phyloP scores from a whole-genome alignment of 1,139 yeast genomes.

The Saccharomyces hybrid region DNA sequence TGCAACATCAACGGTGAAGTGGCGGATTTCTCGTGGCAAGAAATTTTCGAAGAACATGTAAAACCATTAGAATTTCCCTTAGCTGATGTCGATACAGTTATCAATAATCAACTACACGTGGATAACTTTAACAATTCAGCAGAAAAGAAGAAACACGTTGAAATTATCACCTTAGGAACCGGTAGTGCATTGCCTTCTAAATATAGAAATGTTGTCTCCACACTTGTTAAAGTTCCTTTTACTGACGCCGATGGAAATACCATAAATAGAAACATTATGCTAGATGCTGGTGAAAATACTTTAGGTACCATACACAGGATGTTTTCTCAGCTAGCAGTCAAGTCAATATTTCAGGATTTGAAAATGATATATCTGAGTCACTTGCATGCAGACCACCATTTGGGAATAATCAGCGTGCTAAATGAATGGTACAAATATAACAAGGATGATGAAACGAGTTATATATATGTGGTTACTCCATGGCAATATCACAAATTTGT shows the following conservation, averaged over 20 bases:
- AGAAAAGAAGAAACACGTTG: slow-evolving; percentile 43
- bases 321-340: slow-evolving; percentile 41
- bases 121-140: slow-evolving; percentile 19
- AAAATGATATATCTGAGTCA: slow-evolving; percentile 70
- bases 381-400: slow-evolving; percentile 94
- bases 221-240: slow-evolving; percentile 62
- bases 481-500: slow-evolving; percentile 65
- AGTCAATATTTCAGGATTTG: slow-evolving; percentile 44
- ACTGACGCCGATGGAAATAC: slow-evolving; percentile 25
- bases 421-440: slow-evolving; percentile 53
- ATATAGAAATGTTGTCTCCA: slow-evolving; percentile 76
- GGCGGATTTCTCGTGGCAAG: slow-evolving; percentile 34
- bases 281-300: slow-evolving; percentile 95
- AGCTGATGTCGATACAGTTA: slow-evolving; percentile 11
- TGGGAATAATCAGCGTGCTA: slow-evolving; percentile 69
- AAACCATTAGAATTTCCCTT: slow-evolving; percentile 26
- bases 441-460: slow-evolving; percentile 27
- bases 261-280: slow-evolving; percentile 41
- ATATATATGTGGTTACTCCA: slow-evolving; percentile 57
- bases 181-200: slow-evolving; percentile 89
- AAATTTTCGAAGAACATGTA: slow-evolving; percentile 39
- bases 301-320: slow-evolving; percentile 62
- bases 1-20: slow-evolving; percentile 7
- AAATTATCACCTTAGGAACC: slow-evolving; percentile 77
- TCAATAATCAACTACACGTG: slow-evolving; percentile 15